Conservation (phyloP, 2,329 filamentous ascomycete genomes). For the Capronia americana region DNA sequence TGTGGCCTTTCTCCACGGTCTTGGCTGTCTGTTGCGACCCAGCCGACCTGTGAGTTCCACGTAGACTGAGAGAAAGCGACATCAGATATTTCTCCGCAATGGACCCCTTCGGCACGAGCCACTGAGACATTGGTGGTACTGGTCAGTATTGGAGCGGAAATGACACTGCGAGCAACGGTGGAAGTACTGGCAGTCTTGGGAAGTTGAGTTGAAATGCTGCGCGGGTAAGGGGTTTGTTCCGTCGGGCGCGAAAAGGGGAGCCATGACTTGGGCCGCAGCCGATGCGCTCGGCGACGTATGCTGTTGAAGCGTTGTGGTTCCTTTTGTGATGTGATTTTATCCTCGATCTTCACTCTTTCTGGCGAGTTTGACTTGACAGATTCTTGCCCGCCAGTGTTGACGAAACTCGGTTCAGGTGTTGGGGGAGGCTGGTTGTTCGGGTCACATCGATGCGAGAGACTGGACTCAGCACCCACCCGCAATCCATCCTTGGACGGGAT, state of each 20-base stretch:
- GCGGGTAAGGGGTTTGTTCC: conserved; percentile 16
- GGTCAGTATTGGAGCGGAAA: conserved; percentile 39
- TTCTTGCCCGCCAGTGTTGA: neutral
- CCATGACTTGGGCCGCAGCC: conserved; percentile 38
- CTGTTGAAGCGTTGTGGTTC: conserved; percentile 9
- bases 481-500: conserved; percentile 33
- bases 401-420: conserved; percentile 20
- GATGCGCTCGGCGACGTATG: conserved; percentile 18
- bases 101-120: conserved; percentile 37
- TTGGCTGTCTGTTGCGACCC: conserved; percentile 13
- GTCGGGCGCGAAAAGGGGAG: conserved; percentile 29
- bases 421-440: conserved; percentile 33
- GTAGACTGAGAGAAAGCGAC: conserved; percentile 25
- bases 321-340: neutral
- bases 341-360: conserved; percentile 8
- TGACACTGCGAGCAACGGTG: conserved; percentile 37
- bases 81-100: conserved; percentile 34
- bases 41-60: conserved; percentile 26
- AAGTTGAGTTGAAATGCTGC: conserved; percentile 34
- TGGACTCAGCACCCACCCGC: conserved; percentile 29
- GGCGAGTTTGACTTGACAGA: conserved; percentile 12
- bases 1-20: neutral
- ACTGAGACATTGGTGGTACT: conserved; percentile 39
- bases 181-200: conserved; percentile 35
- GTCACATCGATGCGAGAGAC: conserved; percentile 36